These are phyloP conservation scores for Ogataea pini DNA, from an alignment of 805 yeast genomes.

Conservation along the genomic window DNA sequence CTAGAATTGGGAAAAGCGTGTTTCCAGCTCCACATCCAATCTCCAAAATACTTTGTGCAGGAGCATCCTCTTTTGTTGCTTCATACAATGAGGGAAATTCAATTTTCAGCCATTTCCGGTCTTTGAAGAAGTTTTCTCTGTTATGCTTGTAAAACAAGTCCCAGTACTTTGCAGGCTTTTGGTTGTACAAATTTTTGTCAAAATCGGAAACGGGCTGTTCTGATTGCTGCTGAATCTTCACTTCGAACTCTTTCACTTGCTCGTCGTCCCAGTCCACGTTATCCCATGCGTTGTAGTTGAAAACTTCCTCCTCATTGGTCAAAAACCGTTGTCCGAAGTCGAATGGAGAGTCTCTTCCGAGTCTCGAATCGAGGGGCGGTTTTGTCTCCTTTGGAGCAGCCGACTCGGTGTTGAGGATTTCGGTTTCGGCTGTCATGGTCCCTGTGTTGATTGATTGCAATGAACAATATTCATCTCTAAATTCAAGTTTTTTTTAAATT, in stretches of 20 bases:
- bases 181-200: slow-evolving; percentile 75
- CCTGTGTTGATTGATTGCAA: too few relatives aligned
- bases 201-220: slow-evolving; percentile 85
- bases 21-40: slow-evolving; percentile 99
- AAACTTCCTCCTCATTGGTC: slow-evolving; percentile 74
- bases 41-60: slow-evolving; percentile 77
- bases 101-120: slow-evolving; percentile 92
- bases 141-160: slow-evolving; percentile 90
- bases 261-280: slow-evolving; percentile 98
- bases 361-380: slow-evolving; percentile 54
- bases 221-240: slow-evolving; percentile 70
- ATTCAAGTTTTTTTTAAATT: too few relatives aligned
- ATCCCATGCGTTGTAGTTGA: slow-evolving; percentile 94
- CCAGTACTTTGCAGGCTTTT: slow-evolving; percentile 93
- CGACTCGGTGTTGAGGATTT: not conserved
- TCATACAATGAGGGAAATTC: slow-evolving; percentile 88
- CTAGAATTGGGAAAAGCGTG: slow-evolving; percentile 87
- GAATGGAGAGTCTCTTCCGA: slow-evolving; percentile 87
- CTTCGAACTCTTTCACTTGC: slow-evolving; percentile 73
- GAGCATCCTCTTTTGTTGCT: slow-evolving; percentile 70
- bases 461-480: too few relatives aligned
- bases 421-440: not conserved
- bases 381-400: slow-evolving; percentile 26
- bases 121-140: slow-evolving; percentile 92
- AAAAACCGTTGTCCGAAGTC: slow-evolving; percentile 86